Base-by-base conservation (phyloP, 495 filamentous ascomycete species). In the Penicillium flavigenum region DNA sequence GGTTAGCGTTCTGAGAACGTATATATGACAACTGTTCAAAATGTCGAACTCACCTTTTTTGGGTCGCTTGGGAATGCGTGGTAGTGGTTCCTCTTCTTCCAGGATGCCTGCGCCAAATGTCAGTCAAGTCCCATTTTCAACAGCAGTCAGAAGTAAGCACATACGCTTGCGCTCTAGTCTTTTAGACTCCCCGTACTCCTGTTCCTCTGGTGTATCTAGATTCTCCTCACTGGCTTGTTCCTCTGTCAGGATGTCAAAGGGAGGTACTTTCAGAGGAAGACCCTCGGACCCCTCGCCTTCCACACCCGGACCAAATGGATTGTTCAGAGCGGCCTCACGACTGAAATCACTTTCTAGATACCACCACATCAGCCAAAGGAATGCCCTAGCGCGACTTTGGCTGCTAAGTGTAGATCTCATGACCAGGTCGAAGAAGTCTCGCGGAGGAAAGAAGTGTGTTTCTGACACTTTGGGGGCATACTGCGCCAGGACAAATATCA, bases 341-440 rank as follows among this genome's bases (percentile, higher is more conserved):
- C 86, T 86, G 65, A 96, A 97, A 68, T 98, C 89, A 50, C 92
- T 93, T 73, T 98, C 95, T n/a, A 98, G 79, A 71, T 98, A 98
- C 79, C 90, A 96, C 94, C 94, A 98, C 86, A 98, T 96, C 58
- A 98, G 71, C 94, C 94, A 98, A 16, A 98, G 74, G 67, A 98
- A 98, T 2, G 92, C 93, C 51, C 75, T 88, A 1, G 95, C 94
- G 54, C 94, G 83, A 64, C 88, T 93, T 64, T 79, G 75, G 68
- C 92, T 96, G 51, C 88, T 92, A 26, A 92, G 79, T 20, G 88
- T 88, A 3, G 85, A 85, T 63, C 90, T 83, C 92, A 97, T 97
- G 59, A 98, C 87, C 4, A 98, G 82, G 63, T 98, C 94, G 67
- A 96, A 96, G 72, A 98, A 98, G 72, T 98, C 94, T 57, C 87